Evolutionary conservation across 2,329 filamentous ascomycete species (phyloP).

Genomic region (Fusarium succisae): DNA sequence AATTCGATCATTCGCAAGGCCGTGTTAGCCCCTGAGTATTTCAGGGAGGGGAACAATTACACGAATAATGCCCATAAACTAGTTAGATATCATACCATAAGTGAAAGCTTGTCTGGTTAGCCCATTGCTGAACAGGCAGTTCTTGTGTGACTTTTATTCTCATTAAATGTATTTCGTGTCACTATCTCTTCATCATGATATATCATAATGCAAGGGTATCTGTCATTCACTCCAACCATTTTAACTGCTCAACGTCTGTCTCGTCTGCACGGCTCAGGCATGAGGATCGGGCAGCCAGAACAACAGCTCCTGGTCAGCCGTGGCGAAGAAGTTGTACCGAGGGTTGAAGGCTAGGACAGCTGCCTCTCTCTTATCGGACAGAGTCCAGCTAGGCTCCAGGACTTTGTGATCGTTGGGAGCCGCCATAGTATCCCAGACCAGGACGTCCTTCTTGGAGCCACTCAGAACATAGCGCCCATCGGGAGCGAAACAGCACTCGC

Average conservation of each 20-base stretch:
- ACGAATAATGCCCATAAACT: not conserved
- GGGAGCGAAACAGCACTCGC: conserved; percentile 88
- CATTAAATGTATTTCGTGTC: not conserved
- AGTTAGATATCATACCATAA: not conserved
- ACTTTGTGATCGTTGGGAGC: conserved; percentile 64
- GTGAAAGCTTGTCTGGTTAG: not conserved
- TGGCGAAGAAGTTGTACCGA: conserved; percentile 89
- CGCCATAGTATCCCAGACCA: conserved; percentile 85
- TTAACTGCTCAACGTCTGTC: not conserved
- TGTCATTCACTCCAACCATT: conserved; percentile 6
- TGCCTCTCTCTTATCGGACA: conserved; percentile 73
- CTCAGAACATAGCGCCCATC: conserved; percentile 91
- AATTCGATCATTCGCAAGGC: not conserved
- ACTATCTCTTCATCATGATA: not conserved
- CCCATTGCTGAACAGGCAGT: not conserved
- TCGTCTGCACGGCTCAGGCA: conserved; percentile 47
- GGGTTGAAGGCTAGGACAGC: conserved; percentile 89
- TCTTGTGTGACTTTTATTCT: not conserved
- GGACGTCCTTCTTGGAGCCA: conserved; percentile 76
- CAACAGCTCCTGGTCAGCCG: conserved; percentile 83
- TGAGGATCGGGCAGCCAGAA: conserved; percentile 81
- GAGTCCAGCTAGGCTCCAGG: conserved; percentile 69
- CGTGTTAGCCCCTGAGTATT: not conserved
- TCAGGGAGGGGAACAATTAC: not conserved
- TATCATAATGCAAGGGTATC: conserved; percentile 24